Percentiles rank a stretch among this genome's conserved stretches.
These are phyloP conservation scores for Eurotiales sp. DNA, from an alignment of 2,329 filamentous ascomycete species.

Conservation along the genomic window DNA sequence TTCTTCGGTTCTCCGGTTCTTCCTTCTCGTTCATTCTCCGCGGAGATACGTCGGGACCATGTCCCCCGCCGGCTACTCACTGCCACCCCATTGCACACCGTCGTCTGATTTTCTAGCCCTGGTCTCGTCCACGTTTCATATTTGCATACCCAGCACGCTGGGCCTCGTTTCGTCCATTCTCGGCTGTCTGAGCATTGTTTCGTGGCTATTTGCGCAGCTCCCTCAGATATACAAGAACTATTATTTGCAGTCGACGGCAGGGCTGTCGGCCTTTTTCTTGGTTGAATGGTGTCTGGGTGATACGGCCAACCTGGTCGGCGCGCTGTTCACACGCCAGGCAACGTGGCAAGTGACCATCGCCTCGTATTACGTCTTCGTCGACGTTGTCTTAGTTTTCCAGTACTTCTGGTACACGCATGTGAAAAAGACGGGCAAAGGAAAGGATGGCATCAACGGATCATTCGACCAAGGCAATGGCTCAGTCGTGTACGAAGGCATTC, in stretches of 20 bases:
- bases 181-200: conserved; percentile 60
- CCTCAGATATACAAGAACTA: conserved; percentile 69
- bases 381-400: conserved; percentile 59
- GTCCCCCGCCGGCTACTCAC: conserved; percentile 15
- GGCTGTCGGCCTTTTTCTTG: conserved; percentile 62
- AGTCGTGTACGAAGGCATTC: conserved; percentile 36
- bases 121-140: conserved; percentile 58
- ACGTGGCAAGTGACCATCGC: conserved; percentile 64
- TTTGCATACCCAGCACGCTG: conserved; percentile 61
- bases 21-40: too few species aligned
- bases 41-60: conserved; percentile 3
- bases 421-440: conserved; percentile 45
- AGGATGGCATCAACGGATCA: conserved; percentile 28
- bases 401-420: conserved; percentile 64
- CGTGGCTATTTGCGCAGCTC: conserved; percentile 67
- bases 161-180: conserved; percentile 59
- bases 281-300: conserved; percentile 65
- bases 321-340: conserved; percentile 61
- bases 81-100: conserved; percentile 60
- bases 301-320: conserved; percentile 59
- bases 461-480: conserved; percentile 21
- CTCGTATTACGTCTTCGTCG: conserved; percentile 63
- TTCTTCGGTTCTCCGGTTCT: too few species aligned
- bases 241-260: conserved; percentile 59
- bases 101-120: conserved; percentile 54